Conservation (phyloP, 2,329 filamentous ascomycete genomes). For the Diaporthe eres region DNA sequence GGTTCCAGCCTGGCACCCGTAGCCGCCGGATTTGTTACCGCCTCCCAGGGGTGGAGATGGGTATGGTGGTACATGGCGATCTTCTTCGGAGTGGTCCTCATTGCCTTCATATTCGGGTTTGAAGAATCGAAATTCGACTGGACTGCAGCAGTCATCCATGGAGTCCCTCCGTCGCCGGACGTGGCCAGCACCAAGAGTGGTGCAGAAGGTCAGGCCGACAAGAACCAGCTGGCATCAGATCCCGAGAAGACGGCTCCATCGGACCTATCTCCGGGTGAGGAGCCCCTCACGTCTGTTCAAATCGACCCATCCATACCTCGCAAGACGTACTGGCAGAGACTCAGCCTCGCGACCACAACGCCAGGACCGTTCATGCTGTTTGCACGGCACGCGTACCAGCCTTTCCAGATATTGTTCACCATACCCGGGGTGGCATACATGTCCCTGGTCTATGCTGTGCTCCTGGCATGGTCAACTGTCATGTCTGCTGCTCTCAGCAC, state of each 20-base stretch:
- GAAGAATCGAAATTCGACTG: slow-evolving; percentile 42
- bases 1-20: slow-evolving; percentile 45
- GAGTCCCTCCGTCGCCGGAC: neutral
- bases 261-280: neutral
- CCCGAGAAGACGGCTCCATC: slow-evolving; percentile 36
- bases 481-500: slow-evolving; percentile 38
- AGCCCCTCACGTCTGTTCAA: slow-evolving; percentile 1
- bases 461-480: slow-evolving; percentile 40
- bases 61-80: slow-evolving; percentile 42
- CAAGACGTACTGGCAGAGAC: slow-evolving; percentile 40
- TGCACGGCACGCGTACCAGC: slow-evolving; percentile 41
- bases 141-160: slow-evolving; percentile 31
- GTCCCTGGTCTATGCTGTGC: slow-evolving; percentile 41
- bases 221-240: slow-evolving; percentile 5
- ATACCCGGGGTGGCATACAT: slow-evolving; percentile 42
- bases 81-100: slow-evolving; percentile 37
- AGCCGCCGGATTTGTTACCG: slow-evolving; percentile 41
- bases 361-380: slow-evolving; percentile 38
- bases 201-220: neutral
- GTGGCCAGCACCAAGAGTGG: neutral
- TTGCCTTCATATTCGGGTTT: slow-evolving; percentile 40
- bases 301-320: slow-evolving; percentile 38
- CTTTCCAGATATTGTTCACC: slow-evolving; percentile 40
- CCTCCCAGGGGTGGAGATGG: slow-evolving; percentile 41
- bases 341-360: slow-evolving; percentile 40